A percentile compares a stretch with the other conserved stretches of the same genome.
phyloP scores from a whole-genome alignment of 2,329 filamentous ascomycete genomes.

The Venturia nashicola region DNA sequence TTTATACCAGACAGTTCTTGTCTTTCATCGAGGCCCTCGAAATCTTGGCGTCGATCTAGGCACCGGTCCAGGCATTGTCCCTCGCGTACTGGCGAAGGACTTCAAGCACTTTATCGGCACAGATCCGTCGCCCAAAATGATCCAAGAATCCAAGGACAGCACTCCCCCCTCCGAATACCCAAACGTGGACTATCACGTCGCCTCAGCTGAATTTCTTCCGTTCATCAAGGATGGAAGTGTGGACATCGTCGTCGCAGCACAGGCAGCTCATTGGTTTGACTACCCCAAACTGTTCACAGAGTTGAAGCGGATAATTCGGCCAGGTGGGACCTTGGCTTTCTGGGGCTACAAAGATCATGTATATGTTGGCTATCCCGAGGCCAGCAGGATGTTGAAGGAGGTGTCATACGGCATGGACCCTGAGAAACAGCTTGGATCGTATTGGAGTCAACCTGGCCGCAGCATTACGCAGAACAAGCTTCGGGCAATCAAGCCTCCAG shows the following conservation, averaged over 20 bases:
- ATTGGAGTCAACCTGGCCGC: slow-evolving; percentile 51
- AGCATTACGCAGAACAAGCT: slow-evolving; percentile 41
- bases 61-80: slow-evolving; percentile 48
- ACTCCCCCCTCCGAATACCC: slow-evolving; percentile 16
- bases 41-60: slow-evolving; percentile 44
- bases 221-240: slow-evolving; percentile 38
- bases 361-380: slow-evolving; percentile 39
- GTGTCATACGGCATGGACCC: slow-evolving; percentile 41
- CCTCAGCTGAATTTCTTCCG: slow-evolving; percentile 40
- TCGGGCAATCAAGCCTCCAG: slow-evolving; percentile 39
- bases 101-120: slow-evolving; percentile 42
- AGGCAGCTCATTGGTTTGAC: slow-evolving; percentile 58
- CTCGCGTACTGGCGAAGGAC: slow-evolving; percentile 39
- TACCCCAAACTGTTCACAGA: slow-evolving; percentile 43
- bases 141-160: slow-evolving; percentile 20
- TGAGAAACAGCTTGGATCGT: slow-evolving; percentile 40
- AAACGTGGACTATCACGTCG: slow-evolving; percentile 39
- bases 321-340: slow-evolving; percentile 48
- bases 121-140: slow-evolving; percentile 47
- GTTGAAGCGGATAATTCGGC: slow-evolving; percentile 39
- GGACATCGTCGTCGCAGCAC: slow-evolving; percentile 39
- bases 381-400: slow-evolving; percentile 38
- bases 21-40: slow-evolving; percentile 36
- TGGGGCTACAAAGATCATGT: slow-evolving; percentile 56
- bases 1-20: slow-evolving; percentile 42